Evolutionary conservation across 2,329 filamentous ascomycete genomes (phyloP).

Genomic region (Hypoxylon sp.): DNA sequence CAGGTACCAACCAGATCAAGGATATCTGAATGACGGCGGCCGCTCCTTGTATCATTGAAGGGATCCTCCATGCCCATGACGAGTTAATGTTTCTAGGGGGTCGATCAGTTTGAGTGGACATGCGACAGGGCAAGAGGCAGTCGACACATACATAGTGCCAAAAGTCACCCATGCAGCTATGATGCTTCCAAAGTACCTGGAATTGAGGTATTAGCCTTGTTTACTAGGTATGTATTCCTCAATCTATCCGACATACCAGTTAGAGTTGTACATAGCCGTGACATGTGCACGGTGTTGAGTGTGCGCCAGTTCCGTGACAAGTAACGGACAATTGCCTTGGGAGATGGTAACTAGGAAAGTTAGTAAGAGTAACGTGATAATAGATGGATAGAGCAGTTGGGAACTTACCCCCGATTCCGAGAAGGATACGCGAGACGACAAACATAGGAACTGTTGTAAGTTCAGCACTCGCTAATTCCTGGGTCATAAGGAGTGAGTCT

Average conservation of each 20-base stretch:
- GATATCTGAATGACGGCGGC: conserved; percentile 1
- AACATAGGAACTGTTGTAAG: conserved; percentile 1
- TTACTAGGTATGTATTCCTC: neutral
- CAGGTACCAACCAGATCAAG: conserved; percentile 5
- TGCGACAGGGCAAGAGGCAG: conserved; percentile 1
- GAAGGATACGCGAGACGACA: conserved; percentile 1
- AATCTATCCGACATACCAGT: neutral
- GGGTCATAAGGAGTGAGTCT: neutral
- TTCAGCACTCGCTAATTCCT: neutral
- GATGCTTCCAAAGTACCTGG: conserved; percentile 15
- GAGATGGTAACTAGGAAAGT: conserved; percentile 7
- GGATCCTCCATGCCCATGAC: conserved; percentile 24
- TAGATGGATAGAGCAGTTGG: neutral
- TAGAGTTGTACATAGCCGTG: conserved; percentile 8
- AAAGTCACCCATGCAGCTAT: conserved; percentile 23
- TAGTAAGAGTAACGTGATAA: neutral
- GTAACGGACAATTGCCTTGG: conserved; percentile 13
- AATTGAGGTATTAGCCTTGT: conserved; percentile 24
- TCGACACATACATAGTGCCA: conserved; percentile 7
- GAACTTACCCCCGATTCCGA: conserved; percentile 1
- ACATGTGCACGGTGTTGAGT: conserved; percentile 15
- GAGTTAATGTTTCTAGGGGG: conserved; percentile 13
- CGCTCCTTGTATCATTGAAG: conserved; percentile 13
- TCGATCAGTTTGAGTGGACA: conserved; percentile 2
- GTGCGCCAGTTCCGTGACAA: conserved; percentile 16